Conservation (phyloP, 768 basidiomycete genomes). For the Amylocystis lapponica region DNA sequence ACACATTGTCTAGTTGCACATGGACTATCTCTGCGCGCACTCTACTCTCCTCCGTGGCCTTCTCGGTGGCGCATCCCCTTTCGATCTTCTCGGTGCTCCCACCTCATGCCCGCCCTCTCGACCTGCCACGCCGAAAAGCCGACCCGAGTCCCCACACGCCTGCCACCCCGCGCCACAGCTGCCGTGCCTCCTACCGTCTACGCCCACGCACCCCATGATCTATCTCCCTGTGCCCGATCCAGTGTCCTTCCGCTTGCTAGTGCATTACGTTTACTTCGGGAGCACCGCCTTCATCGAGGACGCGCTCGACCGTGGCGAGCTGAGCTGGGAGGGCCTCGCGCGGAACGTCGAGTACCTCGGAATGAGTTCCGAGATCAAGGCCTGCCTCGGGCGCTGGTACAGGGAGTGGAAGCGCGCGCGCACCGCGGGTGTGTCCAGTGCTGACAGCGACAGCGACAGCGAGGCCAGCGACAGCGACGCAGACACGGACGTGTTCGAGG, state of each 20-base stretch:
- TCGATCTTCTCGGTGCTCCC: constrained; percentile 47
- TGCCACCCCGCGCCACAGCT: constrained; percentile 30
- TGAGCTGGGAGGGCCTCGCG: constrained; percentile 84
- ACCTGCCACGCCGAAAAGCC: constrained; percentile 52
- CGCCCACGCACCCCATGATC: constrained; percentile 58
- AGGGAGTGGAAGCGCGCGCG: constrained; percentile 47
- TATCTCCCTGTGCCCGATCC: constrained; percentile 75
- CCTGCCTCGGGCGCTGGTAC: constrained; percentile 75
- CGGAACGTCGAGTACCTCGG: constrained; percentile 88
- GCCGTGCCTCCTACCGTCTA: constrained; percentile 65
- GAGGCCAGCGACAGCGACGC: constrained; percentile 32
- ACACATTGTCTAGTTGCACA: constrained; percentile 52
- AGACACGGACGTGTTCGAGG: constrained; percentile 24
- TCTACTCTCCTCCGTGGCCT: constrained; percentile 68
- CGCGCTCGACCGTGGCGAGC: constrained; percentile 54
- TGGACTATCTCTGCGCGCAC: constrained; percentile 78
- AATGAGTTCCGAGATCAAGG: constrained; percentile 67
- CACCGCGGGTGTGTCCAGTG: constrained; percentile 25
- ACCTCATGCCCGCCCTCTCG: constrained; percentile 36
- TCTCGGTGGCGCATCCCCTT: constrained; percentile 59
- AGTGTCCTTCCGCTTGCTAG: constrained; percentile 60
- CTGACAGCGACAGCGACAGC: constrained; percentile 27
- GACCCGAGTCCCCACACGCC: constrained; percentile 49
- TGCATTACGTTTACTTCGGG: constrained; percentile 84
- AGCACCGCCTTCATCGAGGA: constrained; percentile 58